A percentile compares a stretch with the other conserved stretches of the same genome.
These are phyloP conservation scores for Boletus smithii DNA, from an alignment of 1,284 basidiomycete species.

Conservation along the genomic window DNA sequence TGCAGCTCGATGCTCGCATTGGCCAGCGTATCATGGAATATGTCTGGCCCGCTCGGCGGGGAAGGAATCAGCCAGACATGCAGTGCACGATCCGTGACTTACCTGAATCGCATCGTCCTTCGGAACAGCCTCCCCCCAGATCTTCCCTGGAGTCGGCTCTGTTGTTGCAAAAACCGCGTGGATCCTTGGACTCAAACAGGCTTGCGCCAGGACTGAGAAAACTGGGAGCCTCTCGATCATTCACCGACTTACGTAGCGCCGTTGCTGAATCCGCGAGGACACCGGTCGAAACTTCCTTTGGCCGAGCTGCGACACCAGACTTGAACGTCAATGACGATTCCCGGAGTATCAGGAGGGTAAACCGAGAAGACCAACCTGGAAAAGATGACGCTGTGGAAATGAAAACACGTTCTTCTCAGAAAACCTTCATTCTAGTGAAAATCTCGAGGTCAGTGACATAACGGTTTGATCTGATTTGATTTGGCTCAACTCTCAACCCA, in stretches of 20 bases:
- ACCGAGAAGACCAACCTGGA: conserved; percentile 27
- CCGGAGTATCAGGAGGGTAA: conserved; percentile 19
- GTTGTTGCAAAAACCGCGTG: conserved; percentile 33
- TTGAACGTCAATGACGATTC: conserved; percentile 25
- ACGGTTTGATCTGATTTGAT: conserved; percentile 11
- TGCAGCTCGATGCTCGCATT: conserved; percentile 83
- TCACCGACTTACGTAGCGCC: conserved; percentile 61
- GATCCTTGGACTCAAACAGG: conserved; percentile 28
- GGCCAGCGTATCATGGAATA: conserved; percentile 88
- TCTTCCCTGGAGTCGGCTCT: conserved; percentile 47
- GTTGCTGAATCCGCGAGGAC: conserved; percentile 37
- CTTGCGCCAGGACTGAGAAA: conserved; percentile 42
- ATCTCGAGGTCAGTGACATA: conserved; percentile 60
- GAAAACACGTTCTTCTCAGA: conserved; percentile 73
- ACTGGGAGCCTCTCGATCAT: conserved; percentile 62
- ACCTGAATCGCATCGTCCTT: conserved; percentile 18
- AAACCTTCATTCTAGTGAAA: conserved; percentile 81
- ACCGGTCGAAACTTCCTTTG: conserved; percentile 21
- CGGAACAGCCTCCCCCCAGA: conserved; percentile 23
- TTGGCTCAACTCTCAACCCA: conserved; percentile 30
- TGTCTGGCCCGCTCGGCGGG: conserved; percentile 69
- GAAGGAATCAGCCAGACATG: conserved; percentile 34
- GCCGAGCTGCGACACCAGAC: conserved; percentile 19
- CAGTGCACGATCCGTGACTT: conserved; percentile 14
- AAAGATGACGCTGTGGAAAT: conserved; percentile 66